phyloP scores from a whole-genome alignment of 352 stramenopile species.

The Phytophthora pini region DNA sequence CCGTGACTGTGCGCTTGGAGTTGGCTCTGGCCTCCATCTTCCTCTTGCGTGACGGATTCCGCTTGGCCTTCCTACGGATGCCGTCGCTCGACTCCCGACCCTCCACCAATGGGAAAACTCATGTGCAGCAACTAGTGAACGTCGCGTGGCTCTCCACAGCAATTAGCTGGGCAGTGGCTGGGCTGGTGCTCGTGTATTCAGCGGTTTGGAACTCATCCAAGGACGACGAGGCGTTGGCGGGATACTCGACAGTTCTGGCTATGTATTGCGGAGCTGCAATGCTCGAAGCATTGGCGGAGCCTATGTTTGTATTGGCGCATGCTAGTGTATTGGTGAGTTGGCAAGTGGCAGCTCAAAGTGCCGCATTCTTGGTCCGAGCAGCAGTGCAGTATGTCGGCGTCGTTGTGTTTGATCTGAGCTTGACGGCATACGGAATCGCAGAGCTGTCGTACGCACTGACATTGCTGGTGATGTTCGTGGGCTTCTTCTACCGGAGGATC shows the following conservation, averaged over 20 bases:
- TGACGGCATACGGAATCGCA: slow-evolving; percentile 77
- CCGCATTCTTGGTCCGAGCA: slow-evolving; percentile 75
- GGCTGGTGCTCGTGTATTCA: slow-evolving; percentile 33
- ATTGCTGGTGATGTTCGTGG: slow-evolving; percentile 61
- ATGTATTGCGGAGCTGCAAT: slow-evolving; percentile 85
- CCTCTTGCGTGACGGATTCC: slow-evolving; percentile 90
- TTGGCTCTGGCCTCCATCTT: slow-evolving; percentile 90
- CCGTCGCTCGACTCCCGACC: slow-evolving; percentile 57
- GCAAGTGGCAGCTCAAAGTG: slow-evolving; percentile 80
- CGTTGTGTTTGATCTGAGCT: slow-evolving; percentile 61
- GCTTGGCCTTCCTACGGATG: slow-evolving; percentile 86
- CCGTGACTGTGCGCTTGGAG: slow-evolving; percentile 88
- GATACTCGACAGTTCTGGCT: slow-evolving; percentile 63
- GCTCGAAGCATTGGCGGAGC: slow-evolving; percentile 81
- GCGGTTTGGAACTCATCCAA: slow-evolving; percentile 16
- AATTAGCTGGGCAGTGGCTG: slow-evolving; percentile 63
- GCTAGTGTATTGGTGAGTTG: slow-evolving; percentile 84
- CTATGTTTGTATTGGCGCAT: slow-evolving; percentile 84
- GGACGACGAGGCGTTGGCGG: slow-evolving; percentile 28
- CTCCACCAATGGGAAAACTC: background rate
- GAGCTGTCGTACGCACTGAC: slow-evolving; percentile 78
- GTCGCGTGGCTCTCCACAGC: slow-evolving; percentile 77
- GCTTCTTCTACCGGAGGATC: slow-evolving; percentile 65
- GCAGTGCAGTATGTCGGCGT: slow-evolving; percentile 76
- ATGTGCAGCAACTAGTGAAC: slow-evolving; percentile 80